These are phyloP conservation scores for Neltuma alba DNA, from an alignment of 306 rosid genomes.

Conservation along the genomic window DNA sequence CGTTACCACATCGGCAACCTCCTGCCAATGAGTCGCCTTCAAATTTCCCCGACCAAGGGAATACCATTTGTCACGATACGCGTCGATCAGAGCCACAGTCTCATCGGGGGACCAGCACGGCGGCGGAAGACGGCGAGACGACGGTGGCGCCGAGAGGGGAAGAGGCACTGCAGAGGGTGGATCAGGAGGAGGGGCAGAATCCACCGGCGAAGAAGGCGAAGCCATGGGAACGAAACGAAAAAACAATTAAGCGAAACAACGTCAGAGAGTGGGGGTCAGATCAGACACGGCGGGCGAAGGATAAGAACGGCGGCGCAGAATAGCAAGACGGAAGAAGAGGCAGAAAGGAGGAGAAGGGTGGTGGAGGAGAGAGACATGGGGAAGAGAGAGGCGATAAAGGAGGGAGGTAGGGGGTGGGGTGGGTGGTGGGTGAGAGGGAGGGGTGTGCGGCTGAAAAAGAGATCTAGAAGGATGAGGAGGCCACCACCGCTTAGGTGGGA, in stretches of 20 bases:
- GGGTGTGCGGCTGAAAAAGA: slow-evolving; percentile 77
- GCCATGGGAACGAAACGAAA: slow-evolving; percentile 33
- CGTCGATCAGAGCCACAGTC: slow-evolving; percentile 84
- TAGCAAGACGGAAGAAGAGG: not conserved
- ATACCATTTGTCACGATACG: slow-evolving; percentile 89
- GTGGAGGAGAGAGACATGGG: slow-evolving; percentile 6
- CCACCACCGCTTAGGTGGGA: slow-evolving; percentile 87
- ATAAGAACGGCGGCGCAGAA: not conserved
- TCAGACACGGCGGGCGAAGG: slow-evolving; percentile 10
- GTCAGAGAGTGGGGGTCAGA: not conserved
- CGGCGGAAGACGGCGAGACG: slow-evolving; percentile 81
- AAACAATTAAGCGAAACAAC: not conserved
- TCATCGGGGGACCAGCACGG: slow-evolving; percentile 96
- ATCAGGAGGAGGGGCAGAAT: slow-evolving; percentile 36
- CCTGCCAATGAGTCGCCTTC: slow-evolving; percentile 96
- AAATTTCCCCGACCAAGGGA: slow-evolving; percentile 91
- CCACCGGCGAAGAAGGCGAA: slow-evolving; percentile 49
- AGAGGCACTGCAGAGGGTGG: slow-evolving; percentile 43
- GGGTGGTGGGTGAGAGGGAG: slow-evolving; percentile 31
- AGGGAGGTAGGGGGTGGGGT: not conserved
- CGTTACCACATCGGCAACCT: slow-evolving; percentile 81
- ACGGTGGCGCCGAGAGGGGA: slow-evolving; percentile 43
- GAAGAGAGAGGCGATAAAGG: slow-evolving; percentile 12
- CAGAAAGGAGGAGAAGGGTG: not conserved
- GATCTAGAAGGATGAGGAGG: slow-evolving; percentile 73